These are phyloP conservation scores for Phytophthora pisi DNA, from an alignment of 352 stramenopile genomes.

Conservation along the genomic window DNA sequence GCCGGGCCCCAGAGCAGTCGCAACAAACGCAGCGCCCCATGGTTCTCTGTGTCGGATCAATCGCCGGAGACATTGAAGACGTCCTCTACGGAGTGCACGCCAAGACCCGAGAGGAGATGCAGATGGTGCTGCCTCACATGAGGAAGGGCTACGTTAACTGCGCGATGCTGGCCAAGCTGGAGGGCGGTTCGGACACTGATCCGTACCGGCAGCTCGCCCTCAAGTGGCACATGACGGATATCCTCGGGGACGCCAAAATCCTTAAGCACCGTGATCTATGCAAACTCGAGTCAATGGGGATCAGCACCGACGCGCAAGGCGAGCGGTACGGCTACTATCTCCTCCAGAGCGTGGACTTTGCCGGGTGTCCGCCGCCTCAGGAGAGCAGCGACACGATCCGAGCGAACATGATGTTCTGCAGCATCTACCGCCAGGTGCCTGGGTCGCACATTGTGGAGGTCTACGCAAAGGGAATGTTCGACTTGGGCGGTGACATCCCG, in stretches of 20 bases:
- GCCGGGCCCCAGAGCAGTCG: slow-evolving; percentile 12
- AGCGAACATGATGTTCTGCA: slow-evolving; percentile 61
- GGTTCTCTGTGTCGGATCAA: slow-evolving; percentile 50
- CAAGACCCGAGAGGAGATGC: slow-evolving; percentile 61
- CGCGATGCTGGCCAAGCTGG: slow-evolving; percentile 50
- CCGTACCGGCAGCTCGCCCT: slow-evolving; percentile 58
- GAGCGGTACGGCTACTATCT: slow-evolving; percentile 52
- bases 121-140: slow-evolving; percentile 37
- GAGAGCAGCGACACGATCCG: slow-evolving; percentile 44
- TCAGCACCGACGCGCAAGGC: slow-evolving; percentile 38
- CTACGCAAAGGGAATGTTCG: slow-evolving; percentile 63
- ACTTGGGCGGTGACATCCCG: slow-evolving; percentile 49
- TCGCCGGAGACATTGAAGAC: slow-evolving; percentile 53
- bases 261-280: slow-evolving; percentile 55
- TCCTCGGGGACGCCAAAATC: slow-evolving; percentile 35
- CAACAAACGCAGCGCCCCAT: slow-evolving; percentile 37
- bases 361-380: slow-evolving; percentile 39
- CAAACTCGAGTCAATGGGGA: slow-evolving; percentile 58
- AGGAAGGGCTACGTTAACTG: slow-evolving; percentile 51
- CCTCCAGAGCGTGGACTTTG: slow-evolving; percentile 56
- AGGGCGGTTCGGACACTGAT: slow-evolving; percentile 41
- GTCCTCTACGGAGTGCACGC: slow-evolving; percentile 56
- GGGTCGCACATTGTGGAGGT: slow-evolving; percentile 36
- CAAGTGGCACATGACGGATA: slow-evolving; percentile 51
- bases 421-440: slow-evolving; percentile 57